Evolutionary conservation across 2,329 filamentous ascomycete genomes (phyloP).

Genomic region (Talaromyces funiculosus): DNA sequence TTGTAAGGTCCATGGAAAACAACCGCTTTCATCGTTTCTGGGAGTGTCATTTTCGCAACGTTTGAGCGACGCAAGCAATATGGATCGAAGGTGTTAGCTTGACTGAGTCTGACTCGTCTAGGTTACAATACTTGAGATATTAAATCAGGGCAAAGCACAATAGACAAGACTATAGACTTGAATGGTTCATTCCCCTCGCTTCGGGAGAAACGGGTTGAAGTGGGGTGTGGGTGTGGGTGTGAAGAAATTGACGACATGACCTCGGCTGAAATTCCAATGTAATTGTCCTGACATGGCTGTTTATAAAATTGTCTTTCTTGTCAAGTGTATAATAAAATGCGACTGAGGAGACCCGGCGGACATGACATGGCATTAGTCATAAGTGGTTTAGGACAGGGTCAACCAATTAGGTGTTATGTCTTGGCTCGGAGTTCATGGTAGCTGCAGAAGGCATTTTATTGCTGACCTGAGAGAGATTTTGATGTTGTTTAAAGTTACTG

Average conservation of each 20-base stretch:
- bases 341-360: too few species aligned
- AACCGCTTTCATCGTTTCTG: conserved; percentile 70
- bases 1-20: conserved; percentile 75
- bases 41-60: background rate
- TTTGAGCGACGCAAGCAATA: too few species aligned
- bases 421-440: background rate
- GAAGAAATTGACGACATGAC: background rate
- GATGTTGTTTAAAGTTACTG: background rate
- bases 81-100: too few species aligned
- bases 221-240: background rate
- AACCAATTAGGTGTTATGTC: background rate
- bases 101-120: background rate
- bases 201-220: background rate
- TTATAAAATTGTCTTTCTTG: background rate
- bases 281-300: background rate
- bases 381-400: background rate
- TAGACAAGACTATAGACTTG: background rate
- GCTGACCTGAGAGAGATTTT: background rate
- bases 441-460: background rate
- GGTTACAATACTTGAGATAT: background rate
- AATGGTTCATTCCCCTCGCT: background rate
- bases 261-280: background rate
- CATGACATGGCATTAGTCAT: background rate
- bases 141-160: background rate
- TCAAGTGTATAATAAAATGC: too few species aligned